Evolutionary conservation across 106 monocot species (phyloP), one percentile per base, ranked within the genome.

Genomic region (Narthecium ossifragum): DNA sequence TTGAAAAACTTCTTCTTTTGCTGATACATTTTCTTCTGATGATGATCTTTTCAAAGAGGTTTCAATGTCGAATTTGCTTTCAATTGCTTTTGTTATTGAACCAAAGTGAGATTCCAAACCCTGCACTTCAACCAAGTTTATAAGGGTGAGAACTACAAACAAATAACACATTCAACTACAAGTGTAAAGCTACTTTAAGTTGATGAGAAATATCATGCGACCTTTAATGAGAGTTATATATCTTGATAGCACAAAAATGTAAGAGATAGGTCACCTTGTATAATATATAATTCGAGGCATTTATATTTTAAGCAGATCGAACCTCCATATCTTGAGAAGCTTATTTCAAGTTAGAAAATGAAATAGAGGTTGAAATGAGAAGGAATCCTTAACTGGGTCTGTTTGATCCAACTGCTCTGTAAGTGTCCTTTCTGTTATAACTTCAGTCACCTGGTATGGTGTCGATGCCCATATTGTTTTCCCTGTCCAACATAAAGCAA

Each of bases 351-450:
- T n/a, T 24, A 37, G 34, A 26, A 8, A 17, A 14, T 18, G 14
- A 8, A 28, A 50, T 8, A 34, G 1, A 52, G 54, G 45, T 53
- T 54, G 22, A 15, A 65, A 32, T 13, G 47, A 41, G 46, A 56
- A 24, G 33, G 65, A 70, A 66, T 70, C 45, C 85, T 85, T 80
- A 85, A 85, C 85, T 80, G 60, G 66, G 69, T 67, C 34, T 26
- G 18, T 53, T 54, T 63, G 56, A 28, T 62, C 64, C 29, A 36
- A 48, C 28, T 58, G 50, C 25, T 46, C 56, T 34, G 26, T 9
- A 5, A 41, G 5, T 10, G 25, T 46, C 57, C 34, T 27, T 47
- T 62, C 49, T 18, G 30, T 17, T 1, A 43, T 4, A 37, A 55
- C 9, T 47, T 52, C 15, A n/a, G 60, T 34, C 14, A n/a, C 29